Evolutionary conservation across 345 rosid genomes (phyloP).

Genomic region (Salix caprea): DNA sequence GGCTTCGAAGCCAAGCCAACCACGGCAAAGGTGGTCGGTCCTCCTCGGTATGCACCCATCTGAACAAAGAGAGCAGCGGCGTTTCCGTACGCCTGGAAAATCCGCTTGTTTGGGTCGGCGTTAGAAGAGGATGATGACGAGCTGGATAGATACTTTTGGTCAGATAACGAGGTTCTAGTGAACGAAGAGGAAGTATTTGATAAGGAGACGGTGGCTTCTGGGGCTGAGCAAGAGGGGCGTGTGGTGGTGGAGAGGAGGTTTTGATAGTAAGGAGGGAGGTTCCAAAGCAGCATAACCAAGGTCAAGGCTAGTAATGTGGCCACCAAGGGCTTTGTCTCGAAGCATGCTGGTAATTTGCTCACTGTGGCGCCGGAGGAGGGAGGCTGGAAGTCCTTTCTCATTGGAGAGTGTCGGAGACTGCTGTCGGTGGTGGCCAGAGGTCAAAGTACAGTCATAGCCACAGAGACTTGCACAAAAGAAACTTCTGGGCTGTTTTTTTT

Average conservation of each 20-base stretch:
- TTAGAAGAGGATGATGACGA: constrained; percentile 4
- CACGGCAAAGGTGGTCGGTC: constrained; percentile 60
- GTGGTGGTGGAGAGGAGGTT: constrained; percentile 50
- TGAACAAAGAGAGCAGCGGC: constrained; percentile 80
- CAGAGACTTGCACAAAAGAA: not conserved
- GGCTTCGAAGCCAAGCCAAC: constrained; percentile 87
- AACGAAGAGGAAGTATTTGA: constrained; percentile 18
- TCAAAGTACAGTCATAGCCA: constrained; percentile 12
- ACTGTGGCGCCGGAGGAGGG: constrained; percentile 28
- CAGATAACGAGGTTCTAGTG: constrained; percentile 8
- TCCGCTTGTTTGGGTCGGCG: constrained; percentile 59
- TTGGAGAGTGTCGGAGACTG: constrained; percentile 6
- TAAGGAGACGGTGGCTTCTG: constrained; percentile 24
- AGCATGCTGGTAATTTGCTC: constrained; percentile 35
- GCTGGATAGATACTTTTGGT: constrained; percentile 18
- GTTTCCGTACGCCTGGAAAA: constrained; percentile 64
- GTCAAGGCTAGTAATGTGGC: constrained; percentile 68
- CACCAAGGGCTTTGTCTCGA: constrained; percentile 60
- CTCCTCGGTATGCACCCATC: constrained; percentile 93
- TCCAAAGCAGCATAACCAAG: constrained; percentile 64
- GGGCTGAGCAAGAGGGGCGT: constrained; percentile 26
- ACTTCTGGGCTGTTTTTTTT: too few species aligned
- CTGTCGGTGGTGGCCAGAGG: constrained; percentile 5
- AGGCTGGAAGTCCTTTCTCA: constrained; percentile 55
- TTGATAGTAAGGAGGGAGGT: constrained; percentile 72